Percentiles rank a stretch among this genome's conserved stretches.
phyloP scores from a whole-genome alignment of 148 eudicot genomes.

The Mesembryanthemum crystallinum region DNA sequence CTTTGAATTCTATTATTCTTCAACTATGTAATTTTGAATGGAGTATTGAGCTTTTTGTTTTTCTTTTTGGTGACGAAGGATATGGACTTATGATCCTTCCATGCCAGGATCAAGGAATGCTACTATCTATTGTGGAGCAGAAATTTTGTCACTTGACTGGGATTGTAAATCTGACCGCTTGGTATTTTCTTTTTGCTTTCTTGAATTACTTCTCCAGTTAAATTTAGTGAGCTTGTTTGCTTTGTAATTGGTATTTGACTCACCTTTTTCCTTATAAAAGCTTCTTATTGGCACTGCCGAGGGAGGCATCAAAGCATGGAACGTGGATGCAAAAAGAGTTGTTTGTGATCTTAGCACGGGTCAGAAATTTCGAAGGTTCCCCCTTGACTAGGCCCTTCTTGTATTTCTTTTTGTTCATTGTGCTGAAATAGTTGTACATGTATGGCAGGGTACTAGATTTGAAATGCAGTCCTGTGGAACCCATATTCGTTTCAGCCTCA shows the following conservation, averaged over 20 bases:
- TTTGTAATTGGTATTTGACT: constrained; percentile 17
- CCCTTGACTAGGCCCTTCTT: constrained; percentile 13
- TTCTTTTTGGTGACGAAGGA: constrained; percentile 46
- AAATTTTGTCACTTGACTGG: constrained; percentile 97
- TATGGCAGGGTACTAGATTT: constrained; percentile 78
- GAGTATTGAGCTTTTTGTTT: constrained; percentile 6
- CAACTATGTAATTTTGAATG: background rate
- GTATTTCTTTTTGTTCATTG: constrained; percentile 6
- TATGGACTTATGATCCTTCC: constrained; percentile 91
- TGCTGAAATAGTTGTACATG: constrained; percentile 26
- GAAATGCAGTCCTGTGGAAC: constrained; percentile 98
- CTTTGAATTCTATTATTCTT: background rate
- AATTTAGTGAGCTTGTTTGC: background rate
- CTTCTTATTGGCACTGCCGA: constrained; percentile 97
- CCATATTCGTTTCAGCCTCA: constrained; percentile 95
- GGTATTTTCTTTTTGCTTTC: constrained; percentile 38
- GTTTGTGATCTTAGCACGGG: constrained; percentile 88
- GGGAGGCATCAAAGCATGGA: constrained; percentile 99
- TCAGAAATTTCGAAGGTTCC: constrained; percentile 71
- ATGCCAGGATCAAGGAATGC: constrained; percentile 87
- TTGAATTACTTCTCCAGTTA: background rate
- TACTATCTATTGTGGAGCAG: constrained; percentile 94
- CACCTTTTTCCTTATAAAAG: constrained; percentile 48
- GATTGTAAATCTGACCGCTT: constrained; percentile 94
- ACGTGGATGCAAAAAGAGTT: constrained; percentile 96